phyloP scores from a whole-genome alignment of 768 basidiomycete species.

The Cystofilobasidium capitatum region DNA sequence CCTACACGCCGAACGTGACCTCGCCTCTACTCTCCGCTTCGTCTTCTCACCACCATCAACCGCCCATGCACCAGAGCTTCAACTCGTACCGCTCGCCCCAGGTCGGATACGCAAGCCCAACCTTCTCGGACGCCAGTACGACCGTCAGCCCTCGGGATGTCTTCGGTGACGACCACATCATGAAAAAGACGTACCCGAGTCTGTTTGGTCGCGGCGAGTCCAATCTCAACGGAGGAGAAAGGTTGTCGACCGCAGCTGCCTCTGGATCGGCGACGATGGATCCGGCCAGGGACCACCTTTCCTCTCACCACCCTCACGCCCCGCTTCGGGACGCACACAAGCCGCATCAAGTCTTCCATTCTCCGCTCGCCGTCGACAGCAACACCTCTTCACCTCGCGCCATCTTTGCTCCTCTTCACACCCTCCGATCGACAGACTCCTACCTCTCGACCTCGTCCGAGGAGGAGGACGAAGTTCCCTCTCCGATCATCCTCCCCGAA shows the following conservation, averaged over 20 bases:
- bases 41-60: background rate
- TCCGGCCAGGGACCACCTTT: background rate
- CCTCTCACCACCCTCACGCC: background rate
- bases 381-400: background rate
- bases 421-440: conserved; percentile 10
- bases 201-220: conserved; percentile 1
- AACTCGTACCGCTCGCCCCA: background rate
- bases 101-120: background rate
- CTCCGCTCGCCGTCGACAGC: background rate
- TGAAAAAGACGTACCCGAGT: conserved; percentile 20
- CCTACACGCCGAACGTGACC: background rate
- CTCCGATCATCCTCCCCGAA: conserved; percentile 23
- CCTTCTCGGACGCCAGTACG: conserved; percentile 14
- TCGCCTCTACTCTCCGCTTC: background rate
- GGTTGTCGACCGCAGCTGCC: background rate
- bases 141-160: conserved; percentile 23
- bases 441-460: conserved; percentile 20
- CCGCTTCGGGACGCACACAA: background rate
- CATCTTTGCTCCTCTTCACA: conserved; percentile 2
- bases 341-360: background rate
- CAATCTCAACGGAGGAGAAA: background rate
- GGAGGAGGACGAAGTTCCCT: conserved; percentile 20
- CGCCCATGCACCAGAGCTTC: background rate
- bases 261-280: background rate
- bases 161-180: conserved; percentile 23